Conservation (phyloP, 352 stramenopile genomes). For the Peronospora destructor region DNA sequence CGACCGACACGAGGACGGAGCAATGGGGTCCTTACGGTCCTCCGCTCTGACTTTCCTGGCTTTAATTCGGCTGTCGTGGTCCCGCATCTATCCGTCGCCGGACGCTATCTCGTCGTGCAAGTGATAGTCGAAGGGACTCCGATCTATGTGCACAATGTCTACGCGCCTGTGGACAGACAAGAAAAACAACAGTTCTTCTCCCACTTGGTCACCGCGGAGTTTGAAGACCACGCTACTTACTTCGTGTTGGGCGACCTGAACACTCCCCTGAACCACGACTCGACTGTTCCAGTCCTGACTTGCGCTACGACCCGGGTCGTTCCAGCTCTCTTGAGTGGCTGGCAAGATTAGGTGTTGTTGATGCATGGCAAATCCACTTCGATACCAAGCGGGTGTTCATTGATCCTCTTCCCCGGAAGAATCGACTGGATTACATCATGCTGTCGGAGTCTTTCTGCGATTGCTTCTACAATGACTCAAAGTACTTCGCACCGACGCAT, state of each 20-base stretch:
- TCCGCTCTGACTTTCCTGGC: neutral
- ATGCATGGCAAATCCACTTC: neutral
- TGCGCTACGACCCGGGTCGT: neutral
- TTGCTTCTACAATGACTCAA: neutral
- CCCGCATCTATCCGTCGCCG: neutral
- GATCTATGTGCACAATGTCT: neutral
- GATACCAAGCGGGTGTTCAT: neutral
- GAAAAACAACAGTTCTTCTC: conserved; percentile 3
- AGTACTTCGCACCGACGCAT: neutral
- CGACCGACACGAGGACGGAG: neutral
- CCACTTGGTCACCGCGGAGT: neutral
- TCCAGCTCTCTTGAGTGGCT: neutral
- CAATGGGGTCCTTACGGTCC: neutral
- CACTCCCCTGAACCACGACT: neutral
- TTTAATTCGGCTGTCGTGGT: neutral
- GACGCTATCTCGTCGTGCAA: neutral
- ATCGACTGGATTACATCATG: conserved; percentile 2
- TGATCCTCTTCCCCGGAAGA: neutral
- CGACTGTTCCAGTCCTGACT: neutral
- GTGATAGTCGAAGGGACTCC: neutral
- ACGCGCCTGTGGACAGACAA: neutral
- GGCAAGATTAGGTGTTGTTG: neutral
- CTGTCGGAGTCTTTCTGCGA: neutral
- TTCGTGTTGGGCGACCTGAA: conserved; percentile 1
- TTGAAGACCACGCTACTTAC: neutral